These are phyloP conservation scores for Trichoderma sp. DNA, from an alignment of 2,329 filamentous ascomycete species.

Conservation along the genomic window DNA sequence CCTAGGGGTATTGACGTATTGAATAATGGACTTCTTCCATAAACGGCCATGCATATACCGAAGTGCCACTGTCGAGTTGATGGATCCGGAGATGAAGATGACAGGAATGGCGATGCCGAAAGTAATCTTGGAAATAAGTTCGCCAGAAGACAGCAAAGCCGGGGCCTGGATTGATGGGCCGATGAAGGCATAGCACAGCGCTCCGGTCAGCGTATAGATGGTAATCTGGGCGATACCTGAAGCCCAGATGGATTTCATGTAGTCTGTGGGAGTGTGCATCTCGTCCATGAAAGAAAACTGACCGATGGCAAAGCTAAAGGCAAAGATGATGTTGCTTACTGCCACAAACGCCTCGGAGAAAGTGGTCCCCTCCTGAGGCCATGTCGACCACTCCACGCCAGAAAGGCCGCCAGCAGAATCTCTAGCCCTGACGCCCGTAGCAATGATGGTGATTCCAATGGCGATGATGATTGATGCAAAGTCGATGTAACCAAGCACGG, in stretches of 20 bases:
- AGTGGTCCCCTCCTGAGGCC: slow-evolving; percentile 42
- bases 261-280: slow-evolving; percentile 46
- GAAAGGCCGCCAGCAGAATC: slow-evolving; percentile 27
- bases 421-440: slow-evolving; percentile 49
- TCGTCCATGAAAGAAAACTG: slow-evolving; percentile 49
- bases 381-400: slow-evolving; percentile 39
- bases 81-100: slow-evolving; percentile 68
- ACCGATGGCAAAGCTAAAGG: slow-evolving; percentile 55
- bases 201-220: slow-evolving; percentile 63
- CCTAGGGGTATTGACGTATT: slow-evolving; percentile 43
- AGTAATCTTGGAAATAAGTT: slow-evolving; percentile 59
- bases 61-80: slow-evolving; percentile 51
- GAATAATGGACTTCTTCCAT: slow-evolving; percentile 40
- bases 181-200: slow-evolving; percentile 65
- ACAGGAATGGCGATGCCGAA: slow-evolving; percentile 67
- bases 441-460: slow-evolving; percentile 63
- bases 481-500: slow-evolving; percentile 46
- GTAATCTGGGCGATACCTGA: slow-evolving; percentile 59
- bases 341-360: slow-evolving; percentile 56
- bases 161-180: slow-evolving; percentile 61
- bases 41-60: slow-evolving; percentile 44
- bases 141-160: slow-evolving; percentile 62
- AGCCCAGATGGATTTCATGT: slow-evolving; percentile 52
- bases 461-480: slow-evolving; percentile 62
- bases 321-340: slow-evolving; percentile 65